Percentiles rank a stretch among this genome's conserved stretches.
Conservation (phyloP, 2,329 filamentous ascomycete genomes). For the Cordyceps militaris region DNA sequence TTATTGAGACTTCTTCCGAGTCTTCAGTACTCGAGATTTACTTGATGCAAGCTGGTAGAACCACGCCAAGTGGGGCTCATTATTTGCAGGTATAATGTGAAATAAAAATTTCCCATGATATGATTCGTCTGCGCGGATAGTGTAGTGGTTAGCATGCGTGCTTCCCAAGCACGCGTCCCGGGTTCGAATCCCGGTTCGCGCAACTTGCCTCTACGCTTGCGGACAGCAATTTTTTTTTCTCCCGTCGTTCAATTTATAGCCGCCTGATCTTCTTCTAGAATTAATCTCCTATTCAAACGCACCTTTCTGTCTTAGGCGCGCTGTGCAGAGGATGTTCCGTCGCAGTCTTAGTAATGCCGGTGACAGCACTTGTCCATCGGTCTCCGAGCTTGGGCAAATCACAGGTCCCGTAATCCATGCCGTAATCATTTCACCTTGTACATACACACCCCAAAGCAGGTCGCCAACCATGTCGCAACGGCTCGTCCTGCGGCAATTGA, state of each 20-base stretch:
- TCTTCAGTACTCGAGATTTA: too few relatives aligned
- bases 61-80: neutral
- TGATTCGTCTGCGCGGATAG: conserved; percentile 13
- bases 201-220: conserved; percentile 13
- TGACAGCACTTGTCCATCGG: conserved; percentile 10
- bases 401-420: conserved; percentile 5
- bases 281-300: neutral
- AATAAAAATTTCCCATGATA: neutral
- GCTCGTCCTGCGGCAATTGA: conserved; percentile 7
- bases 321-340: neutral
- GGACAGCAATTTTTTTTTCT: neutral
- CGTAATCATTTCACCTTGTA: conserved; percentile 8
- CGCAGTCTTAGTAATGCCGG: conserved; percentile 7
- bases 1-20: too few relatives aligned
- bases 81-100: neutral
- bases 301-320: neutral
- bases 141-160: conserved; percentile 15
- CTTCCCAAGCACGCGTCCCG: conserved; percentile 15
- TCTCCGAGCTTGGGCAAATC: conserved; percentile 13
- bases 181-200: conserved; percentile 15
- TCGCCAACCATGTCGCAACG: conserved; percentile 8
- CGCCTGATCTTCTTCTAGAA: neutral
- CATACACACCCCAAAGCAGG: neutral
- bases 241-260: neutral
- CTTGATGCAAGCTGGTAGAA: too few relatives aligned